Conservation (phyloP, 306 rosid species). For the Astragalus membranaceus region DNA sequence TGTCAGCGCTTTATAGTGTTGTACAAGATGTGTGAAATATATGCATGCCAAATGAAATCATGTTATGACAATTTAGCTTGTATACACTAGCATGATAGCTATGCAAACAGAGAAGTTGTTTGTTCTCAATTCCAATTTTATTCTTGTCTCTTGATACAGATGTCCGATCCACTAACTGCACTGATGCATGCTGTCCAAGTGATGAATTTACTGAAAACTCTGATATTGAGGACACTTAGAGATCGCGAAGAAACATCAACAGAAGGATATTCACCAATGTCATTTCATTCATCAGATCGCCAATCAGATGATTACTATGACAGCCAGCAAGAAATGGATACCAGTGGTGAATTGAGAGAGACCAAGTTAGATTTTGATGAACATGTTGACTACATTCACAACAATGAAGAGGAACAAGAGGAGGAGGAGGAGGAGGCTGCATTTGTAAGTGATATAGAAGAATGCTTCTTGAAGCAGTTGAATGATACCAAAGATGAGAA, state of each 20-base stretch:
- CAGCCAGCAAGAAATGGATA: conserved; percentile 79
- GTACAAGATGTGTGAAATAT: too few relatives aligned
- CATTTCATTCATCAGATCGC: conserved; percentile 59
- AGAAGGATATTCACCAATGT: conserved; percentile 66
- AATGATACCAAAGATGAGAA: conserved; percentile 41
- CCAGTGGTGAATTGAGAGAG: conserved; percentile 49
- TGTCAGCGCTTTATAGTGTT: too few relatives aligned
- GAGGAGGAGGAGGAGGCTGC: conserved; percentile 35
- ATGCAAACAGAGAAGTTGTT: background rate
- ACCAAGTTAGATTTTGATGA: conserved; percentile 42
- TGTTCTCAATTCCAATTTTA: background rate
- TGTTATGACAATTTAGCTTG: background rate
- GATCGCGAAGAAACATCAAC: conserved; percentile 66
- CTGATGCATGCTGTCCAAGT: conserved; percentile 99
- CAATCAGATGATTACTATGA: conserved; percentile 60
- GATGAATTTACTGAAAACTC: conserved; percentile 87
- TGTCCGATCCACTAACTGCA: conserved; percentile 98
- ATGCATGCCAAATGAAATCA: too few relatives aligned
- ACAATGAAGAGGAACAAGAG: conserved; percentile 48
- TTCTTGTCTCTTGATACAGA: conserved; percentile 40
- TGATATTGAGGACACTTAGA: conserved; percentile 65
- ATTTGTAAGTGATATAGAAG: conserved; percentile 49
- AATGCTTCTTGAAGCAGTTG: conserved; percentile 58
- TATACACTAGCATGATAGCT: background rate
- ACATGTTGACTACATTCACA: conserved; percentile 32